Evolutionary conservation across 257 asterid species (phyloP).

Genomic region (Scutellaria minor): DNA sequence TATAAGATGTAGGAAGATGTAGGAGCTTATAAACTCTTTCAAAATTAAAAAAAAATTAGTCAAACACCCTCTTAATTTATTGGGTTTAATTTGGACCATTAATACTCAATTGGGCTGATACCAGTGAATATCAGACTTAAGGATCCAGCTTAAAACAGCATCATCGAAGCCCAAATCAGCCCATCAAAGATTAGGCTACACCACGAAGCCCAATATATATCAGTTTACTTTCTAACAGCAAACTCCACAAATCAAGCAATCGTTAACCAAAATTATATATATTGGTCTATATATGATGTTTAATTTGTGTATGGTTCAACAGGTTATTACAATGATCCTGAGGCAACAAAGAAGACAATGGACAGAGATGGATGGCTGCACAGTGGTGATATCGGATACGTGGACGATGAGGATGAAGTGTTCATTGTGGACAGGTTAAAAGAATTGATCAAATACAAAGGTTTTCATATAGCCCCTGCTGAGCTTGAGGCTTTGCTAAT

Average conservation of each 20-base stretch:
- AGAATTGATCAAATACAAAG: constrained; percentile 65
- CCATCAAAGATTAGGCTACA: neutral
- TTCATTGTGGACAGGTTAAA: constrained; percentile 65
- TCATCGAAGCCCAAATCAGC: neutral
- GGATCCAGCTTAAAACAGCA: neutral
- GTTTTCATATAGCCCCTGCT: constrained; percentile 68
- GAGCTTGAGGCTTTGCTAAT: constrained; percentile 61
- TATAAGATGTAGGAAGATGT: too few relatives aligned
- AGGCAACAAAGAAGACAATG: constrained; percentile 53
- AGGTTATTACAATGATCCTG: constrained; percentile 61
- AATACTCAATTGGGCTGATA: neutral
- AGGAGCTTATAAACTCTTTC: too few relatives aligned
- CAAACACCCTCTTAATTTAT: neutral
- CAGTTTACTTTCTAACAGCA: too few relatives aligned
- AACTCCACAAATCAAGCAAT: too few relatives aligned
- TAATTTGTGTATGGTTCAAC: neutral
- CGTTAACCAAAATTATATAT: too few relatives aligned
- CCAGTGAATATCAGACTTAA: neutral
- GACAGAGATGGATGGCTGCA: constrained; percentile 61
- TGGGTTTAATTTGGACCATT: neutral
- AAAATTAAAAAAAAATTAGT: too few relatives aligned
- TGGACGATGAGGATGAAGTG: constrained; percentile 53
- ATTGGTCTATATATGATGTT: neutral
- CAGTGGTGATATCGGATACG: constrained; percentile 59
- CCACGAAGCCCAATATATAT: neutral